These are phyloP conservation scores for Perilla frutescens DNA, from an alignment of 257 asterid genomes.

Conservation along the genomic window DNA sequence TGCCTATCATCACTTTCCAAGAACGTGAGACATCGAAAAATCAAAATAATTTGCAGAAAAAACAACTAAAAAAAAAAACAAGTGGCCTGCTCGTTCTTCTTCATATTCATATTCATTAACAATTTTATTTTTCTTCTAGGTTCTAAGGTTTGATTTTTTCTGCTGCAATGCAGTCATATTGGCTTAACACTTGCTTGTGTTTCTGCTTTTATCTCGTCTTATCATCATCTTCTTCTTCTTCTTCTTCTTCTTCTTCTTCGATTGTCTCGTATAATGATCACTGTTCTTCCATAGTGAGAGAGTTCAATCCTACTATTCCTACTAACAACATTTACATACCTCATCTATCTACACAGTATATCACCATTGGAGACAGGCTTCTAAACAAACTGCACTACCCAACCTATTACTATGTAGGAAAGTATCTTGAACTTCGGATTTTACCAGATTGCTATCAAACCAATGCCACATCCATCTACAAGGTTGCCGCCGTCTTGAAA, in stretches of 20 bases:
- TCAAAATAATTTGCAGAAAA: too few relatives aligned
- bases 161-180: neutral
- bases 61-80: too few relatives aligned
- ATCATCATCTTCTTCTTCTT: neutral
- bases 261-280: slow-evolving; percentile 44
- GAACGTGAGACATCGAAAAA: too few relatives aligned
- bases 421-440: slow-evolving; percentile 29
- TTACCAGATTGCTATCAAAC: slow-evolving; percentile 38
- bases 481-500: slow-evolving; percentile 40
- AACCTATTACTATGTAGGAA: slow-evolving; percentile 6
- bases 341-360: neutral
- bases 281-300: slow-evolving; percentile 55
- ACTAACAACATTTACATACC: neutral
- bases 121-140: too few relatives aligned
- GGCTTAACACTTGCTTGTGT: too few relatives aligned
- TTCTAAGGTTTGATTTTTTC: neutral
- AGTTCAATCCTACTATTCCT: slow-evolving; percentile 28
- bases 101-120: neutral
- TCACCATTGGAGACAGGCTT: slow-evolving; percentile 37
- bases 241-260: neutral
- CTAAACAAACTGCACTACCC: neutral
- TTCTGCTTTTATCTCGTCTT: neutral
- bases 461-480: slow-evolving; percentile 38
- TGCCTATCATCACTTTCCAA: too few relatives aligned
- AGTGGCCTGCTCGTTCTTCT: neutral